Percentiles rank a stretch among this genome's conserved stretches.
Conservation (phyloP, 2,329 filamentous ascomycete genomes). For the Colletotrichum euphorbiae region DNA sequence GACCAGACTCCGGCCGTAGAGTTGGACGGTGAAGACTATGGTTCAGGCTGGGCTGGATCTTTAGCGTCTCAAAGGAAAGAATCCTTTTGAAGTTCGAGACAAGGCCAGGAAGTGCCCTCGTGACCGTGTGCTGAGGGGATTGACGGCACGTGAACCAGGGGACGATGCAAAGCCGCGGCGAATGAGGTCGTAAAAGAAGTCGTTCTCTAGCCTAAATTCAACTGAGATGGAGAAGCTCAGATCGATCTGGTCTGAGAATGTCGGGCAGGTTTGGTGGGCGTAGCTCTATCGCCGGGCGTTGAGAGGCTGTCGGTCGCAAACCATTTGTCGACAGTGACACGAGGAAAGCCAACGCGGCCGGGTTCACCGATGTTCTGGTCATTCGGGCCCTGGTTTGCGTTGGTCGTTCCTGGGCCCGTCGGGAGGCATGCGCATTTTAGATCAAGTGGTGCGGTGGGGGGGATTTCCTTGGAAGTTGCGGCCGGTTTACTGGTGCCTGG, state of each 20-base stretch:
- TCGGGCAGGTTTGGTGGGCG: neutral
- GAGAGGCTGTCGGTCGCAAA: slow-evolving; percentile 15
- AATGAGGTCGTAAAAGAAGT: too few species aligned
- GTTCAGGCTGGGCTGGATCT: neutral
- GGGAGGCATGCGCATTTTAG: slow-evolving; percentile 29
- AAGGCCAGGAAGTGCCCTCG: neutral
- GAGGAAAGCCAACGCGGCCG: slow-evolving; percentile 6
- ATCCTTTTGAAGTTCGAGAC: neutral
- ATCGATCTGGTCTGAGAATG: too few species aligned
- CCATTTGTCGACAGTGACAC: slow-evolving; percentile 24
- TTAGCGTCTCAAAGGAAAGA: neutral
- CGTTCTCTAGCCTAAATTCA: too few species aligned
- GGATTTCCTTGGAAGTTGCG: neutral
- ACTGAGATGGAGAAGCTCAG: too few species aligned
- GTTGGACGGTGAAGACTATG: neutral
- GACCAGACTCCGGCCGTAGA: neutral
- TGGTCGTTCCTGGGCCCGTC: slow-evolving; percentile 35
- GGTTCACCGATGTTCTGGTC: slow-evolving; percentile 32
- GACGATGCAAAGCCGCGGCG: too few species aligned
- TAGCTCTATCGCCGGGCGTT: neutral
- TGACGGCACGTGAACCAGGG: neutral
- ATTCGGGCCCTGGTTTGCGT: slow-evolving; percentile 15
- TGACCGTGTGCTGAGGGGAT: neutral
- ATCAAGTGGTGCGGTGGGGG: neutral
- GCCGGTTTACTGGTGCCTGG: neutral